Evolutionary conservation across 768 basidiomycete species (phyloP).

Genomic region (Cyclocybe aegerita): DNA sequence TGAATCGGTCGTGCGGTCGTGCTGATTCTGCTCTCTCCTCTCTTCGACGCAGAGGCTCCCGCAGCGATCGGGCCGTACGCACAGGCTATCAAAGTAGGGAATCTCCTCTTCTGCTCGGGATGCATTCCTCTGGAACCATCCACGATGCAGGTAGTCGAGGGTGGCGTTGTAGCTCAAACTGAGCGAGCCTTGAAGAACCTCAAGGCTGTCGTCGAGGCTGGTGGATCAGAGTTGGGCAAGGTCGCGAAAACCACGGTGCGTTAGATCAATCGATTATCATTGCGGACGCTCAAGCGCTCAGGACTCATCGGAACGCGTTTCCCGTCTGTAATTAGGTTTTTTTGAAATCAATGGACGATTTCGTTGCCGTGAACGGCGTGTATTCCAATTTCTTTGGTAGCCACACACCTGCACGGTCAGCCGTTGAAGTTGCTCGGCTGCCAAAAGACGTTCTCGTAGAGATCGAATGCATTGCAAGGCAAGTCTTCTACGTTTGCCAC

Average conservation of each 20-base stretch:
- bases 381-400: constrained; percentile 85
- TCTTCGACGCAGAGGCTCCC: constrained; percentile 58
- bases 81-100: constrained; percentile 81
- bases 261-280: constrained; percentile 9
- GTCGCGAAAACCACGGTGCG: constrained; percentile 91
- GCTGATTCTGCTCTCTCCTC: too few relatives aligned
- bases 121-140: constrained; percentile 81
- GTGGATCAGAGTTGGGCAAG: constrained; percentile 73
- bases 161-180: constrained; percentile 80
- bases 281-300: too few relatives aligned
- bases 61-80: constrained; percentile 86
- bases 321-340: constrained; percentile 66
- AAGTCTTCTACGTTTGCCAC: constrained; percentile 16
- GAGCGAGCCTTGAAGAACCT: constrained; percentile 86
- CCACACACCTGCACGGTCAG: constrained; percentile 91
- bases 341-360: constrained; percentile 91
- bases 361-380: constrained; percentile 75
- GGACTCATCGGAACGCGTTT: not conserved
- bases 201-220: constrained; percentile 77
- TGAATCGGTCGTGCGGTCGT: too few relatives aligned
- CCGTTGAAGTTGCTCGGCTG: constrained; percentile 85
- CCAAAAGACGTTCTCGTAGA: constrained; percentile 93
- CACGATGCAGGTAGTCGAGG: constrained; percentile 67
- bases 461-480: constrained; percentile 88
- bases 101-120: constrained; percentile 88